A percentile compares a stretch with the other conserved stretches of the same genome.
Evolutionary conservation across 2,329 filamentous ascomycete species (phyloP).

Genomic region (Pseudocercospora macadamiae): DNA sequence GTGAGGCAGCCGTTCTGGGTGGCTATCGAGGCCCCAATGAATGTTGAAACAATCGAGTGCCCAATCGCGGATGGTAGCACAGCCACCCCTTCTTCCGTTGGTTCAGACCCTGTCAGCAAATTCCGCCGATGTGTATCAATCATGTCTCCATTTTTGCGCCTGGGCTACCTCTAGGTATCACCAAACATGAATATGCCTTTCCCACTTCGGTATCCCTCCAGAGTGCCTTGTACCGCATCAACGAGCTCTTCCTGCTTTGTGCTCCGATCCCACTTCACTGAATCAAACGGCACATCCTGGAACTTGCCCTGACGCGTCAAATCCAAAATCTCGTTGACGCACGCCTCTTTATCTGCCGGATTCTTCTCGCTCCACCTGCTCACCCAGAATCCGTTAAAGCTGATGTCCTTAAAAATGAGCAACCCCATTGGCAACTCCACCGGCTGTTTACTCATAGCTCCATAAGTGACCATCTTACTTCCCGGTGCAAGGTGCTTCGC

Average conservation of each 20-base stretch:
- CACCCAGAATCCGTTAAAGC: conserved; percentile 93
- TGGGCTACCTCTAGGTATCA: conserved; percentile 48
- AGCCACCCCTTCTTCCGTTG: too few species aligned
- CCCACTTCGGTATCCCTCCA: conserved; percentile 80
- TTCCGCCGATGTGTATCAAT: too few species aligned
- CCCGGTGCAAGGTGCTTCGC: conserved; percentile 70
- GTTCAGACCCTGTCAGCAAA: too few species aligned
- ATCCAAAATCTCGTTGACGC: conserved; percentile 81
- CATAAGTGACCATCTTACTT: conserved; percentile 86
- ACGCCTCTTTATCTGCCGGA: conserved; percentile 72
- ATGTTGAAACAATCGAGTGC: too few species aligned
- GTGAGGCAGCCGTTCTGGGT: too few species aligned
- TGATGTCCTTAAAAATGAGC: conserved; percentile 90
- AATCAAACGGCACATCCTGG: conserved; percentile 78
- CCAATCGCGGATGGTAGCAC: too few species aligned
- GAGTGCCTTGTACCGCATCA: conserved; percentile 76
- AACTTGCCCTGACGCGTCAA: conserved; percentile 77
- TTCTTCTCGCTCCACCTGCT: conserved; percentile 83
- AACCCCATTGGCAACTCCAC: conserved; percentile 78
- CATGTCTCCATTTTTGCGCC: too few species aligned
- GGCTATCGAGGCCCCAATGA: too few species aligned
- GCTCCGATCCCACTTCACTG: conserved; percentile 81
- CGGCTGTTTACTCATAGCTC: conserved; percentile 90
- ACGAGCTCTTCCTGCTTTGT: conserved; percentile 71
- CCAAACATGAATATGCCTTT: conserved; percentile 90